These are phyloP conservation scores for Colletotrichum cordylinicola DNA, from an alignment of 2,329 filamentous ascomycete genomes.

Conservation along the genomic window DNA sequence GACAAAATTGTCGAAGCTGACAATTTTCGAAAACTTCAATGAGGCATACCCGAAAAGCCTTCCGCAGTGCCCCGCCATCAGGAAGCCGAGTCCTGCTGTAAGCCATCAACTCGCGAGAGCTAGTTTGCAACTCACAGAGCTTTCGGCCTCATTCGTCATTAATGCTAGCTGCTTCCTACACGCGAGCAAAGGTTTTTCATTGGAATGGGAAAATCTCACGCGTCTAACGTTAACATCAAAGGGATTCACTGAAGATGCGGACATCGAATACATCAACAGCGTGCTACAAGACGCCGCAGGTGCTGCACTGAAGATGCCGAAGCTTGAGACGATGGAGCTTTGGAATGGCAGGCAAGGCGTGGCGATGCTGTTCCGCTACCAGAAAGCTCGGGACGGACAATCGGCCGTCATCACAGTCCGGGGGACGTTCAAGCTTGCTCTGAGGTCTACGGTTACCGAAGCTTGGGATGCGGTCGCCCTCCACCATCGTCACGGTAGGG, in stretches of 20 bases:
- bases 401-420: constrained; percentile 27
- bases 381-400: constrained; percentile 23
- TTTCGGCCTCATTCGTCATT: constrained; percentile 36
- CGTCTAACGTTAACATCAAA: constrained; percentile 36
- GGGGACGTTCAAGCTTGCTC: constrained; percentile 26
- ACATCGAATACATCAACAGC: constrained; percentile 25
- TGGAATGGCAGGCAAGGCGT: constrained; percentile 34
- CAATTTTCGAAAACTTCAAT: constrained; percentile 41
- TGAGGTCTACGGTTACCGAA: constrained; percentile 19
- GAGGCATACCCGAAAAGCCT: constrained; percentile 30
- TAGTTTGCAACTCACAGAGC: constrained; percentile 31
- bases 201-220: constrained; percentile 35
- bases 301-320: constrained; percentile 33
- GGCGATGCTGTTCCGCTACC: constrained; percentile 30
- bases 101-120: constrained; percentile 32
- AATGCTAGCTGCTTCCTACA: constrained; percentile 37
- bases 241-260: constrained; percentile 26
- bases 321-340: constrained; percentile 34
- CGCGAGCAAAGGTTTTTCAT: constrained; percentile 20
- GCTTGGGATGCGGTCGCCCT: constrained; percentile 30
- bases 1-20: constrained; percentile 31
- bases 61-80: constrained; percentile 18
- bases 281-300: constrained; percentile 32
- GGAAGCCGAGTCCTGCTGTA: constrained; percentile 27
- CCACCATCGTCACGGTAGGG: constrained; percentile 21